These are phyloP conservation scores for Pseudozyma hubeiensis DNA, from an alignment of 1,284 basidiomycete species.

Conservation along the genomic window DNA sequence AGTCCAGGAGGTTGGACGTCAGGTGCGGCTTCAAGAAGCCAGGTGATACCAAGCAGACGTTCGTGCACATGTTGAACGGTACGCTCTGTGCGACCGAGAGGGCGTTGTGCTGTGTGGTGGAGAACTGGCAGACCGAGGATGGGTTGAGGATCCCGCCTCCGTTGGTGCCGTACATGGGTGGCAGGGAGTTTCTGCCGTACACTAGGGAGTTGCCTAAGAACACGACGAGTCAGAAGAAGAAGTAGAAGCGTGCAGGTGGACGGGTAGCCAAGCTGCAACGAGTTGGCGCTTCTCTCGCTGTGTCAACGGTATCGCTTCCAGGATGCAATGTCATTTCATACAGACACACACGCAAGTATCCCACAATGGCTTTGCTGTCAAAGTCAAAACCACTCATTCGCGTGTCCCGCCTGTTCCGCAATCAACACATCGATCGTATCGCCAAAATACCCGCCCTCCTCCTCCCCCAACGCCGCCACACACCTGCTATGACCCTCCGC, in stretches of 20 bases:
- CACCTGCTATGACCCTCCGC: conserved; percentile 31
- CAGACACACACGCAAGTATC: neutral
- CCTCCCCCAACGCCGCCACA: conserved; percentile 38
- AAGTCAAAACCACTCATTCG: conserved; percentile 40
- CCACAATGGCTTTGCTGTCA: neutral
- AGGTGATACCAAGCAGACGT: conserved; percentile 67
- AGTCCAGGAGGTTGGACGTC: conserved; percentile 65
- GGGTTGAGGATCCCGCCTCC: conserved; percentile 89
- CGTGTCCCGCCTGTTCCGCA: conserved; percentile 56
- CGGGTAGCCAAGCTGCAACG: too few species aligned
- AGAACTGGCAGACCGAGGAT: conserved; percentile 97
- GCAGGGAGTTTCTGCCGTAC: conserved; percentile 91
- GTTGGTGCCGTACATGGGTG: conserved; percentile 93
- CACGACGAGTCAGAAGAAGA: conserved; percentile 74
- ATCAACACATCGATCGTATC: conserved; percentile 62
- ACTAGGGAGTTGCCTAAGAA: conserved; percentile 83
- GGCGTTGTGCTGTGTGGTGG: conserved; percentile 95
- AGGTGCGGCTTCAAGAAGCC: conserved; percentile 67
- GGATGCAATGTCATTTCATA: neutral
- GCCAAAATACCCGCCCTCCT: conserved; percentile 57
- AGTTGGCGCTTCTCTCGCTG: too few species aligned
- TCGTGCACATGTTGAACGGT: conserved; percentile 73
- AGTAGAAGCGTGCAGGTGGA: conserved; percentile 59
- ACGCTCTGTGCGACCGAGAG: conserved; percentile 97
- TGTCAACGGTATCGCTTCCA: neutral